A percentile compares a stretch with the other conserved stretches of the same genome.
phyloP scores from a whole-genome alignment of 1,284 basidiomycete species.

The Ceratorhiza oryzae-sativae region DNA sequence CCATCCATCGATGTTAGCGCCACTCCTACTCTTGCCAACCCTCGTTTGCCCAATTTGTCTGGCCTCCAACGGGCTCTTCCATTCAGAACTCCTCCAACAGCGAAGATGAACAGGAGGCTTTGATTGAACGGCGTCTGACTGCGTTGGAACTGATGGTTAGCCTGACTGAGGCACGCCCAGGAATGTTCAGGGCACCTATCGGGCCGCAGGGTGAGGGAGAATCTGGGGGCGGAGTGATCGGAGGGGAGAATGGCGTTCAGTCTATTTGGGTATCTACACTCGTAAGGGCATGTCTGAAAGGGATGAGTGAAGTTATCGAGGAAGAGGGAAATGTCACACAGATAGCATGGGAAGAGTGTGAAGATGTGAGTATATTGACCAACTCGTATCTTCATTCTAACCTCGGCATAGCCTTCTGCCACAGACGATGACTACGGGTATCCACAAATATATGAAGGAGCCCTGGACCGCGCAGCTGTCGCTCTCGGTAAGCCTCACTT shows the following conservation, averaged over 20 bases:
- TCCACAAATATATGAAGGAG: conserved; percentile 78
- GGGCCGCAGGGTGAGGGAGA: conserved; percentile 49
- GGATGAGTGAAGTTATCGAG: conserved; percentile 77
- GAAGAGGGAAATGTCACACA: conserved; percentile 59
- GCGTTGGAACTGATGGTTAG: conserved; percentile 80
- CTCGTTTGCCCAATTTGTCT: conserved; percentile 46
- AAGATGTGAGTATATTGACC: conserved; percentile 63
- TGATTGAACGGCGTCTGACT: conserved; percentile 56
- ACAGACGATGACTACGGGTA: conserved; percentile 76
- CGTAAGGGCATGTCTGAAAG: conserved; percentile 75
- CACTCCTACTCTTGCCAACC: conserved; percentile 70
- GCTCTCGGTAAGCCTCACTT: conserved; percentile 62
- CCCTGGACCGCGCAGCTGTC: conserved; percentile 75
- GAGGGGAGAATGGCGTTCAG: conserved; percentile 27
- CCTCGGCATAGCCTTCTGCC: conserved; percentile 60
- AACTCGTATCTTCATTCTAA: conserved; percentile 27
- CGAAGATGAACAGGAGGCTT: conserved; percentile 52
- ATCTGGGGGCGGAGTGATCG: conserved; percentile 5
- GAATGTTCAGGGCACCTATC: conserved; percentile 67
- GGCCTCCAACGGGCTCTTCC: conserved; percentile 19
- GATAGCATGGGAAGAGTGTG: conserved; percentile 66
- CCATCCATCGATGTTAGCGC: conserved; percentile 45
- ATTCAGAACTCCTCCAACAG: conserved; percentile 4
- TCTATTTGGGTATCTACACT: conserved; percentile 65
- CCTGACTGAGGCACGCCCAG: conserved; percentile 70